Base-by-base conservation (phyloP, 306 rosid genomes). In the Potentilla sterilis region DNA sequence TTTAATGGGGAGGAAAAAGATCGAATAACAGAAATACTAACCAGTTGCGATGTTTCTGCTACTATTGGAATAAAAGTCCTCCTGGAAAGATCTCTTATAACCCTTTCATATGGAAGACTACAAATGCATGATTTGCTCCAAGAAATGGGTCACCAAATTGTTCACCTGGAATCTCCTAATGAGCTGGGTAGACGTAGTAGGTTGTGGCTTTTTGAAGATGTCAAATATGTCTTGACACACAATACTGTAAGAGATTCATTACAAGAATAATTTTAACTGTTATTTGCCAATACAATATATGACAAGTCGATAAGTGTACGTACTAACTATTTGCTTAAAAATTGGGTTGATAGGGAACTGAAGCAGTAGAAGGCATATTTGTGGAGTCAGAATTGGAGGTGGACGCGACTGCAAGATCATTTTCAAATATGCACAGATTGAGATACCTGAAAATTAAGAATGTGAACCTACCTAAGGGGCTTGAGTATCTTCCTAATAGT, bases 71-170 rank as follows among this genome's bases (percentile, higher is more conserved):
- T 77, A 19, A 24, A 69, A 1, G 48, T 58, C 3, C 72, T 77
- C 62, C 43, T 54, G 16, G 80, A 77, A 5, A 69, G 59, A 34
- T 58, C 75, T 57, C 75, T 77, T 2, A 15, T 77, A 18, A 58
- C 19, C 14, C 2, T 51, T 18, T 63, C 62, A 6, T 19, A 77
- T 44, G 75, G 40, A 2, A 43, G 37, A 51, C 16, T 77, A 69
- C 28, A 22, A 43, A 69, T 77, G 80, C 80, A 77, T n/a, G 80
- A 77, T 57, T 77, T 57, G 69, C 61, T 77, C 2, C 61, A 55
- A 77, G 47, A 77, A 57, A 77, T 69, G 80, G 75, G 80, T 43
- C 69, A 34, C 5, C 21, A 43, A 12, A 58, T 77, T n/a, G 80
- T 77, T 22, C 38, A 18, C 8, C 12, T 52, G 55, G 51, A 77